phyloP scores from a whole-genome alignment of 2,329 filamentous ascomycete genomes.

The Xylaria multiplex region DNA sequence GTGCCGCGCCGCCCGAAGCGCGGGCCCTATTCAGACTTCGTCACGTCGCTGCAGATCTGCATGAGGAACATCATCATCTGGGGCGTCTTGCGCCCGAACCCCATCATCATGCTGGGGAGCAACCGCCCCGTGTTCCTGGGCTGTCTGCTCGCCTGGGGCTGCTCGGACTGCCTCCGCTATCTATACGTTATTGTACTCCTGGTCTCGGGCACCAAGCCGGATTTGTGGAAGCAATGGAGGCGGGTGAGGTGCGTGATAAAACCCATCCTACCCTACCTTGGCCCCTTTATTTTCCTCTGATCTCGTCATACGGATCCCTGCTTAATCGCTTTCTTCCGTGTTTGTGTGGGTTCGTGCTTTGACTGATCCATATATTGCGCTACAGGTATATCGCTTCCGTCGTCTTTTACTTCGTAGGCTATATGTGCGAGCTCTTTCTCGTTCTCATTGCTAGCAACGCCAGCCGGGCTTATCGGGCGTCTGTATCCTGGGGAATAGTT shows the following conservation, averaged over 20 bases:
- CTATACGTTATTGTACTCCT: conserved; percentile 71
- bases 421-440: conserved; percentile 69
- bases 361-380: too few species aligned
- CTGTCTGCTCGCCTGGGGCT: conserved; percentile 72
- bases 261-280: too few species aligned
- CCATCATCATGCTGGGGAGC: conserved; percentile 45
- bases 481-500: conserved; percentile 32
- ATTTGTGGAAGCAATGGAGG: conserved; percentile 67
- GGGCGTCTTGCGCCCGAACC: conserved; percentile 67
- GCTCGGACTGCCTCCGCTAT: conserved; percentile 76
- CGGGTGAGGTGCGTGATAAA: conserved; percentile 15
- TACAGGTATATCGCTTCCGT: too few species aligned
- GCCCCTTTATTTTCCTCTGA: too few species aligned
- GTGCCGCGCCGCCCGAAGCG: too few species aligned
- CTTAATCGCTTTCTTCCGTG: too few species aligned
- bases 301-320: too few species aligned
- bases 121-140: conserved; percentile 57
- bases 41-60: conserved; percentile 74
- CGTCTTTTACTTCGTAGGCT: conserved; percentile 62
- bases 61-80: conserved; percentile 73
- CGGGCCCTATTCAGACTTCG: conserved; percentile 44
- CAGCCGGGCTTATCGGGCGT: conserved; percentile 18
- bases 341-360: too few species aligned
- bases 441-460: conserved; percentile 54
- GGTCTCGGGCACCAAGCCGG: conserved; percentile 56